Base-by-base conservation (phyloP, 2,329 filamentous ascomycete genomes). In the Trichoderma lentiforme region DNA sequence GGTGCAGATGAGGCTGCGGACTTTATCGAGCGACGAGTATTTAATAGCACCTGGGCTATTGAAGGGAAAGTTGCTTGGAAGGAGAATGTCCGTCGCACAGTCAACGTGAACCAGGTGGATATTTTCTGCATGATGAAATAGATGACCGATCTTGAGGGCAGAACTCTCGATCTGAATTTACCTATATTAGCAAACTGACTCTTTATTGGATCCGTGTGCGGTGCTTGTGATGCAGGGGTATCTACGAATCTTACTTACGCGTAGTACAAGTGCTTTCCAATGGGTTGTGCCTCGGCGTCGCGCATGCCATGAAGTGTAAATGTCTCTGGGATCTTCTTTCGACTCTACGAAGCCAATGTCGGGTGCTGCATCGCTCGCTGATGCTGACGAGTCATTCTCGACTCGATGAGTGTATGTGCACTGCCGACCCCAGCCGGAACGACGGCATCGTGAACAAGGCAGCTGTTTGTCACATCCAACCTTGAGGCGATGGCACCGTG, bases 51-150 rank as follows among this genome's bases (percentile, higher is more conserved):
- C 65, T 0, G 65, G 65, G 18, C 51, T 58, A 1, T 60, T 60
- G 53, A 68, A 68, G 12, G 65, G 65, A 6, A 68, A 68, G 18
- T 68, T 68, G 65, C 53, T 58, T 3, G 65, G 65, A 30, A 68
- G 65, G 8, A 58, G 28, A 18, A 68, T 43, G 34, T 68, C 65
- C 32, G 26, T 43, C 30, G 53, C 39, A n/a, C 65, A 68, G 53
- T 58, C 65, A 43, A 36, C 26, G 18, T 68, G 53, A 58, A 32
- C 34, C 6, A 43, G 15, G 6, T 28, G 18, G 11, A 24, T 7
- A 34, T 47, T 3, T 4, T 43, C 18, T n/a, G 34, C 26, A 34
- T 60, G 65, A 32, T 18, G 3, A 26, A 58, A 58, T 3, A 11
- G 6, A 43, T 58, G 53, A 2, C 65, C 53, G 7, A 68, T 14